Conservation (phyloP, 2,329 filamentous ascomycete genomes). For the Neocucurbitaria cava region DNA sequence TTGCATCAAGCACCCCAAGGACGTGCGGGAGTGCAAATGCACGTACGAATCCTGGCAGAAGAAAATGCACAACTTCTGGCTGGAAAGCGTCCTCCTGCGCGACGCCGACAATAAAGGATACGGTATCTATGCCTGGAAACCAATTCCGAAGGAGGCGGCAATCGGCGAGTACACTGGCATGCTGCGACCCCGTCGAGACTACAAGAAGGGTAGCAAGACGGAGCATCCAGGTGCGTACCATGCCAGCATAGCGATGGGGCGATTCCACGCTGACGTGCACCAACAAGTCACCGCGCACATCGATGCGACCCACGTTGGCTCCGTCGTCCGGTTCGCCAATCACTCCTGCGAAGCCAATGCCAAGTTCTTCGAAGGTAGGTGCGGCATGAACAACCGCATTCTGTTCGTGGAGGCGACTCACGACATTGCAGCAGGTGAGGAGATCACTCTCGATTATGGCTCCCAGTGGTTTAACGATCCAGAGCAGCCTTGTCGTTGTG, state of each 20-base stretch:
- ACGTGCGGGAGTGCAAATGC: neutral
- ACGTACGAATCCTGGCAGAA: neutral
- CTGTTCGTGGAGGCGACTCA: neutral
- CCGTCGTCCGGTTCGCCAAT: conserved; percentile 11
- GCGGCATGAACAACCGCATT: conserved; percentile 3
- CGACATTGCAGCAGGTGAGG: conserved; percentile 1
- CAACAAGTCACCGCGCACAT: neutral
- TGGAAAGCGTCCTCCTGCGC: neutral
- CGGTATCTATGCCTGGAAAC: neutral
- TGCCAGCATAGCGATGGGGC: neutral
- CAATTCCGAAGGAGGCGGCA: neutral
- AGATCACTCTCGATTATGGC: conserved; percentile 19
- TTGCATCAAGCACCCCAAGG: neutral
- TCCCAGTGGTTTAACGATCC: neutral
- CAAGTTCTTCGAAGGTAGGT: neutral
- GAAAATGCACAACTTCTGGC: neutral
- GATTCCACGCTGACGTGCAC: neutral
- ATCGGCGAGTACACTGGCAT: neutral
- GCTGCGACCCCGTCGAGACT: neutral
- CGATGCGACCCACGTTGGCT: conserved; percentile 6
- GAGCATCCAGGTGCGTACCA: neutral
- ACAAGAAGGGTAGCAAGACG: neutral
- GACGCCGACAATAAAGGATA: neutral
- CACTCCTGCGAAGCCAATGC: conserved; percentile 14
- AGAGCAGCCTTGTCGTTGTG: conserved; percentile 1